Evolutionary conservation across 352 stramenopile species (phyloP).

Genomic region (Blastocystis sp.): DNA sequence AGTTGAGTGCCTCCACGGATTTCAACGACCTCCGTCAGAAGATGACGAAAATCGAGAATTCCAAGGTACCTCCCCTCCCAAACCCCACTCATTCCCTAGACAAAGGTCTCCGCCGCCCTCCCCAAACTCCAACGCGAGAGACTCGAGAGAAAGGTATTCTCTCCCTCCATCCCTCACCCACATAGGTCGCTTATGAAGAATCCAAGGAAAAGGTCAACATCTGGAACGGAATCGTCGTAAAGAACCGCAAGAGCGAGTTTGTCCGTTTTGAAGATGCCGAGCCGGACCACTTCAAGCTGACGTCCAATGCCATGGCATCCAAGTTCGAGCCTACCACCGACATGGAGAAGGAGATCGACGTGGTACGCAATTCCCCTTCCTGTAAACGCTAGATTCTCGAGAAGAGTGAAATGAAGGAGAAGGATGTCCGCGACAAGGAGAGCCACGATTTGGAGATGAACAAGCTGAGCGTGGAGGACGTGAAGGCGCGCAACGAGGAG

Average conservation of each 20-base stretch:
- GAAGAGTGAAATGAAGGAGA: constrained; percentile 72
- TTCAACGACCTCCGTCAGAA: constrained; percentile 20
- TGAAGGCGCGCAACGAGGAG: constrained; percentile 84
- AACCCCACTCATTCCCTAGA: background rate
- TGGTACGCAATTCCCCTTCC: background rate
- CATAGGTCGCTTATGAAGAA: constrained; percentile 62
- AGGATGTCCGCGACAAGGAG: constrained; percentile 26
- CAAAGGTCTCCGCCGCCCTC: constrained; percentile 51
- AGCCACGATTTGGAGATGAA: constrained; percentile 39
- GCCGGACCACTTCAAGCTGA: background rate
- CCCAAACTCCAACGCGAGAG: constrained; percentile 26
- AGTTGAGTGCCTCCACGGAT: constrained; percentile 15
- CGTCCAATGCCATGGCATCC: background rate
- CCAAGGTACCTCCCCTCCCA: constrained; percentile 2
- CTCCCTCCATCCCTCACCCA: background rate
- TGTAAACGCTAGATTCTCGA: constrained; percentile 17
- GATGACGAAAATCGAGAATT: constrained; percentile 39
- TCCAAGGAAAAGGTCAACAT: constrained; percentile 19
- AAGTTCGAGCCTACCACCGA: constrained; percentile 54
- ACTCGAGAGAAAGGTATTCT: constrained; percentile 50
- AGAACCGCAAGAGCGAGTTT: constrained; percentile 24
- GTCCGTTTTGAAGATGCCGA: constrained; percentile 44
- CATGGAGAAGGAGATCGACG: constrained; percentile 71
- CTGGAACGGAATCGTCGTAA: constrained; percentile 62
- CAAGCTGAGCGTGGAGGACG: constrained; percentile 58